A percentile compares a stretch with the other conserved stretches of the same genome.
Evolutionary conservation across 371 early-diverging fungal genomes (phyloP).

Genomic region (Gilbertella persicaria): DNA sequence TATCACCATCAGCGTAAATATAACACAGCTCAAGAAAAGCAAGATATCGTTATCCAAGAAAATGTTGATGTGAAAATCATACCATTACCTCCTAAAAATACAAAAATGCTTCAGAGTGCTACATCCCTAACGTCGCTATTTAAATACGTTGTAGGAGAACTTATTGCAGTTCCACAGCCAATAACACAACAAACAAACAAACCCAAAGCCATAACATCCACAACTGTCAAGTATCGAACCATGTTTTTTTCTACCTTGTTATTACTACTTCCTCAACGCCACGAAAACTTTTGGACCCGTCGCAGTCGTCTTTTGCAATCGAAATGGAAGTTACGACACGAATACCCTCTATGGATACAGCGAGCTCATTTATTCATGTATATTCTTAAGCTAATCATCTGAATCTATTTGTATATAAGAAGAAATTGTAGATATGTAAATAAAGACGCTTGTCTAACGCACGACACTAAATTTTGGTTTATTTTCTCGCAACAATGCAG

Average conservation of each 20-base stretch:
- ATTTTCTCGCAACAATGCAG: slow-evolving; percentile 4
- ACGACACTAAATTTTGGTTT: too few relatives aligned
- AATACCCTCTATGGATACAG: slow-evolving; percentile 4
- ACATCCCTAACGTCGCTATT: slow-evolving; percentile 10
- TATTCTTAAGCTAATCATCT: not conserved
- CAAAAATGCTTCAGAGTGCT: not conserved
- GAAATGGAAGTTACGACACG: slow-evolving; percentile 4
- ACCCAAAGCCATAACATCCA: slow-evolving; percentile 1
- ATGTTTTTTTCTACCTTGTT: slow-evolving; percentile 14
- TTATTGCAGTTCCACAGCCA: not conserved
- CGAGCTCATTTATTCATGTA: slow-evolving; percentile 5
- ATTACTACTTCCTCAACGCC: not conserved
- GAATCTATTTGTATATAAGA: too few relatives aligned
- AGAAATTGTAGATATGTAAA: too few relatives aligned
- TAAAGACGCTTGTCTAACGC: too few relatives aligned
- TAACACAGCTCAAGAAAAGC: not conserved
- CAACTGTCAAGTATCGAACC: slow-evolving; percentile 5
- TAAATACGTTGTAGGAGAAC: slow-evolving; percentile 7
- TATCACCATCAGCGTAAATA: slow-evolving; percentile 5
- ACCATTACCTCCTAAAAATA: not conserved
- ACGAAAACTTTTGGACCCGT: not conserved
- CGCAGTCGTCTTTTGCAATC: not conserved
- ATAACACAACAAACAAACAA: not conserved
- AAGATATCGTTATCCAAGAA: not conserved
- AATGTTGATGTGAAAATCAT: too few relatives aligned